Conservation (phyloP, 225 moss, liverwort and hornwort genomes). For the Sphagnum tenellum region DNA sequence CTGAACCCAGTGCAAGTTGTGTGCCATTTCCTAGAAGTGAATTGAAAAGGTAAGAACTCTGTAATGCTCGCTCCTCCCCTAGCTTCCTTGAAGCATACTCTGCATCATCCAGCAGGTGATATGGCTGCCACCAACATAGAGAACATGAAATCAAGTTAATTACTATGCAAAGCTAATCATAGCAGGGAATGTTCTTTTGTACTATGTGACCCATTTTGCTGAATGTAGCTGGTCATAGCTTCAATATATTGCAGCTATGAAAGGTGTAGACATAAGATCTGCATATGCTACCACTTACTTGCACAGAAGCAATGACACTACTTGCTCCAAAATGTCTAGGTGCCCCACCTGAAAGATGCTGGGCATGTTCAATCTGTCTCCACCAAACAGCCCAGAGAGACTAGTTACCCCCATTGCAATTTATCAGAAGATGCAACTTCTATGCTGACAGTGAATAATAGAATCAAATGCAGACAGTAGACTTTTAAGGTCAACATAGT, state of each 20-base stretch:
- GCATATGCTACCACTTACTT: conserved; percentile 24
- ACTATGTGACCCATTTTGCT: no score
- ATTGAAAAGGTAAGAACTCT: conserved; percentile 61
- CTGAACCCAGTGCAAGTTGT: conserved; percentile 75
- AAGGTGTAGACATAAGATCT: no score
- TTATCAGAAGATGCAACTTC: no score
- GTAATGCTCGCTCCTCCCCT: conserved; percentile 57
- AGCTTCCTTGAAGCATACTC: conserved; percentile 44
- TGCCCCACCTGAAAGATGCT: conserved; percentile 63
- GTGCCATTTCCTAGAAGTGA: conserved; percentile 64
- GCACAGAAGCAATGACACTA: conserved; percentile 77
- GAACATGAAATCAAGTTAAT: no score
- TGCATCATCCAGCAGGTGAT: conserved; percentile 75
- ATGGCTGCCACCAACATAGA: conserved; percentile 40
- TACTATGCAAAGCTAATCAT: no score
- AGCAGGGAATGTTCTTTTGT: no score
- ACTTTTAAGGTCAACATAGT: not conserved
- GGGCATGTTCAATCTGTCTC: conserved; percentile 77
- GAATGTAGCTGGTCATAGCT: no score
- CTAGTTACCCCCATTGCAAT: no score
- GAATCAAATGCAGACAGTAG: no score
- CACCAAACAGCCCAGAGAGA: conserved; percentile 12
- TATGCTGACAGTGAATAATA: no score
- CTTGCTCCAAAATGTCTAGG: conserved; percentile 54
- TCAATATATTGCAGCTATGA: no score